Evolutionary conservation across 257 asterid species (phyloP), one percentile per base, ranked within the genome.

Genomic region (Lantana camara): DNA sequence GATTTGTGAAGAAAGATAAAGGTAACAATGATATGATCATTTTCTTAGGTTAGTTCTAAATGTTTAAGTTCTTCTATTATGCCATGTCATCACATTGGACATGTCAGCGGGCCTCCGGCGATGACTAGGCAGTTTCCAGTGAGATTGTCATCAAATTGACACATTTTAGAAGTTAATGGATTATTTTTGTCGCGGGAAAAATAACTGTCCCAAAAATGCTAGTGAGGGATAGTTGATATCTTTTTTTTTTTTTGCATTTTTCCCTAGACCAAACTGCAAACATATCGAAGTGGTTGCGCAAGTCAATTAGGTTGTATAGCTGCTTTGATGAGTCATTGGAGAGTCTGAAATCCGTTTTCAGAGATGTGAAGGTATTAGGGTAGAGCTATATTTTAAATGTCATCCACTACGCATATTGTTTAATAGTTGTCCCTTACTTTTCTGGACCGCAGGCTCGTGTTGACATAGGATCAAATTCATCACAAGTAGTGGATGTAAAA

Each of bases 201-300:
- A 12, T 29, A 29, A 9, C 2, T 30, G 13, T 49, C 22, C 16
- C 22, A 1, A 48, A 49, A 71, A 17, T 77, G 77, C 85, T 90
- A 97, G 90, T 75, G 96, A 90, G 79, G 95, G 99, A 42, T 84
- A n/a, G n/a, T n/a, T n/a, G n/a, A n/a, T n/a, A n/a, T n/a, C n/a
- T n/a, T n/a, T n/a, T n/a, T n/a, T n/a, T n/a, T n/a, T n/a, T n/a
- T n/a, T n/a, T n/a, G n/a, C n/a, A n/a, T n/a, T n/a, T n/a, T n/a
- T n/a, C n/a, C n/a, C n/a, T n/a, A n/a, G n/a, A n/a, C n/a, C n/a
- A n/a, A n/a, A n/a, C n/a, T 90, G 72, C 84, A 72, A 75, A 80
- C 79, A 75, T 90, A 59, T 93, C 99, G 64, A 93, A 88, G 85
- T 93, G 99, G 99, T 65, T 93, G 75, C 91, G 99, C 72, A 90